Percentiles rank a stretch among this genome's conserved stretches.
Evolutionary conservation across 257 asterid species (phyloP).

Genomic region (Nicotiana sylvestris): DNA sequence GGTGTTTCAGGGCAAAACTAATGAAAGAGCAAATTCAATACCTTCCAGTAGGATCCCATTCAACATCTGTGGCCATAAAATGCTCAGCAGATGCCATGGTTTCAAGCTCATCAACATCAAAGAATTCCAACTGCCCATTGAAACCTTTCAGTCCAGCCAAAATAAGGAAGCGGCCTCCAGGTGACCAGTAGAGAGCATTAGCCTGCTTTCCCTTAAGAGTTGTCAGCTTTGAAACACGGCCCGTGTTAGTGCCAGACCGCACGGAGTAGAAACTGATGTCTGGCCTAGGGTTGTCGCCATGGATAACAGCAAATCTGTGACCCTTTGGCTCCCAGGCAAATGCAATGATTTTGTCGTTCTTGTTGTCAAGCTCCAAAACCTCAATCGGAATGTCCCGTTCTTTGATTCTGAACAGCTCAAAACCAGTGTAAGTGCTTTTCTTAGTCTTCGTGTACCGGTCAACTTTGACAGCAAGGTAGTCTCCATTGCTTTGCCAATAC

Average conservation of each 20-base stretch:
- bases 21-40: conserved; percentile 15
- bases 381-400: conserved; percentile 95
- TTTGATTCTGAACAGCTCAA: conserved; percentile 91
- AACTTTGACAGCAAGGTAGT: conserved; percentile 90
- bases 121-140: conserved; percentile 90
- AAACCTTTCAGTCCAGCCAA: conserved; percentile 86
- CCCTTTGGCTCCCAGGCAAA: conserved; percentile 99
- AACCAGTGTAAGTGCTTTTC: conserved; percentile 91
- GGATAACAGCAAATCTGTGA: conserved; percentile 92
- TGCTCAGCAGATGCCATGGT: conserved; percentile 87
- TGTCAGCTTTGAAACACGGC: conserved; percentile 77
- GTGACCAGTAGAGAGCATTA: conserved; percentile 94
- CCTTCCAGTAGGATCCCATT: conserved; percentile 99
- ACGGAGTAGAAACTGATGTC: conserved; percentile 87
- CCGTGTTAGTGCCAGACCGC: conserved; percentile 67
- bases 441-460: conserved; percentile 89
- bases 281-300: conserved; percentile 94
- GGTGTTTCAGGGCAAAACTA: not conserved
- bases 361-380: conserved; percentile 93
- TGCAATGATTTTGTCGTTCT: conserved; percentile 87
- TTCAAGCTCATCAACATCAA: conserved; percentile 93
- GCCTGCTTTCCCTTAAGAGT: conserved; percentile 92
- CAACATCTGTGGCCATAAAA: conserved; percentile 95
- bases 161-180: conserved; percentile 74
- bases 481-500: conserved; percentile 99